Base-by-base conservation (phyloP, 1,284 basidiomycete species). In the Microbotryum intermedium region DNA sequence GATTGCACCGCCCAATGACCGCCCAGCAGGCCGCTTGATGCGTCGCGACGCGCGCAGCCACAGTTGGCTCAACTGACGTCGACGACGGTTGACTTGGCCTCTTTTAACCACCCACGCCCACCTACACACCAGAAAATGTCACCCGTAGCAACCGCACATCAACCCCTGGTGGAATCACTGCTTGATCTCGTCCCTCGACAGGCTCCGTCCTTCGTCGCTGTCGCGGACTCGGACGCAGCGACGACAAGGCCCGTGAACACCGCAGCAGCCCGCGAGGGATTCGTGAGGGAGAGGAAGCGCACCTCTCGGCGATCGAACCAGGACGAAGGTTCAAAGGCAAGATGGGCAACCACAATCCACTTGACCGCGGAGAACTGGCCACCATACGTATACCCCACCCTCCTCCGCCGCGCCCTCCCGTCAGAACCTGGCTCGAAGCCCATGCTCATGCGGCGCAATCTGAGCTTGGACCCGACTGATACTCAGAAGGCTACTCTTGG, bases 401-500 rank as follows among this genome's bases (percentile, higher is more conserved):
- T 39, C 34, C 18, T 39, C 34, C 13, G 34, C 34, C 34, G 34
- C 34, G 34, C 13, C 18, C 18, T 39, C 13, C 34, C 34, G 34
- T 39, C 34, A 11, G 34, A 16, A 16, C 34, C 10, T 30, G 29
- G 29, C 29, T 30, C 34, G 34, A 11, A 39, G 34, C 34, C 34
- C 18, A 39, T 39, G 10, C 34, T 39, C 34, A 39, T 39, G 16
- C 34, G 34, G 13, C 34, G 54, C 45, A 47, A 43, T 18, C 21
- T 30, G n/a, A n/a, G 42, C 6, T 50, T 66, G 6, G 65, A 58
- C 25, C 66, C 69, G 2, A 66, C 64, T 66, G 76, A 75, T 21
- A 88, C 87, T 3, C 87, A 90, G 72, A 77, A 79, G 66, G 83
- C 77, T n/a, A 90, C 87, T 0, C 76, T 89, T 42, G 34, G n/a